Percentiles rank a stretch among this genome's conserved stretches.
Conservation (phyloP, 129 eudicot species). For the Ambrosia artemisiifolia region DNA sequence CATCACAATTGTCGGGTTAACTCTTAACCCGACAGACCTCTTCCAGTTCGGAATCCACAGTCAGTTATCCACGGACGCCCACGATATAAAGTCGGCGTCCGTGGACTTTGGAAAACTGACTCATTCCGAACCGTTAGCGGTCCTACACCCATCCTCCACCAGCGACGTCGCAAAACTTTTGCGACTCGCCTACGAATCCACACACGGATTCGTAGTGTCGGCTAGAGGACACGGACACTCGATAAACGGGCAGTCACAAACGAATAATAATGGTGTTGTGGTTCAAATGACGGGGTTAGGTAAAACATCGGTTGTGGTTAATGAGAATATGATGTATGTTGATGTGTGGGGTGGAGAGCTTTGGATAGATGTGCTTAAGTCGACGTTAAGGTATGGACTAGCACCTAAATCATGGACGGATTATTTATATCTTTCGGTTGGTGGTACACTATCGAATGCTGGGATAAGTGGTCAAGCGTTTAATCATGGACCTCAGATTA, state of each 20-base stretch:
- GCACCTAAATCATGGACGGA: slow-evolving; percentile 60
- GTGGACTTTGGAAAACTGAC: slow-evolving; percentile 61
- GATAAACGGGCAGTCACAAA: slow-evolving; percentile 80
- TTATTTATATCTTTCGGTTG: slow-evolving; percentile 47
- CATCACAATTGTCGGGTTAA: slow-evolving; percentile 62
- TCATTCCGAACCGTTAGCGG: slow-evolving; percentile 48
- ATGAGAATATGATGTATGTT: slow-evolving; percentile 36
- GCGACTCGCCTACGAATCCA: slow-evolving; percentile 47
- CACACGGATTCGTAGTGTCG: slow-evolving; percentile 56
- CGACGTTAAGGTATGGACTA: slow-evolving; percentile 37
- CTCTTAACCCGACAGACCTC: slow-evolving; percentile 51
- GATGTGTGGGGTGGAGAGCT: slow-evolving; percentile 55
- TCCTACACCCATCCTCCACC: slow-evolving; percentile 54
- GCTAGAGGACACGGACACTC: slow-evolving; percentile 98
- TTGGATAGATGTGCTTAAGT: slow-evolving; percentile 46
- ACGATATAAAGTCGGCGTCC: slow-evolving; percentile 46
- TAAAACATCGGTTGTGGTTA: slow-evolving; percentile 24
- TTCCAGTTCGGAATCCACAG: slow-evolving; percentile 39
- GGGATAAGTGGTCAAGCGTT: slow-evolving; percentile 61
- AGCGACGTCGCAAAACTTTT: slow-evolving; percentile 59
- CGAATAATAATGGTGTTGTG: slow-evolving; percentile 55
- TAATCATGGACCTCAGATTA: slow-evolving; percentile 52
- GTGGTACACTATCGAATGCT: slow-evolving; percentile 56
- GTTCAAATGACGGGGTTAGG: slow-evolving; percentile 54
- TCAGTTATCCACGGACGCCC: slow-evolving; percentile 37